Evolutionary conservation across 1,284 basidiomycete species (phyloP), one percentile per base, ranked within the genome.

Genomic region (Erythrobasidium hasegawianum): DNA sequence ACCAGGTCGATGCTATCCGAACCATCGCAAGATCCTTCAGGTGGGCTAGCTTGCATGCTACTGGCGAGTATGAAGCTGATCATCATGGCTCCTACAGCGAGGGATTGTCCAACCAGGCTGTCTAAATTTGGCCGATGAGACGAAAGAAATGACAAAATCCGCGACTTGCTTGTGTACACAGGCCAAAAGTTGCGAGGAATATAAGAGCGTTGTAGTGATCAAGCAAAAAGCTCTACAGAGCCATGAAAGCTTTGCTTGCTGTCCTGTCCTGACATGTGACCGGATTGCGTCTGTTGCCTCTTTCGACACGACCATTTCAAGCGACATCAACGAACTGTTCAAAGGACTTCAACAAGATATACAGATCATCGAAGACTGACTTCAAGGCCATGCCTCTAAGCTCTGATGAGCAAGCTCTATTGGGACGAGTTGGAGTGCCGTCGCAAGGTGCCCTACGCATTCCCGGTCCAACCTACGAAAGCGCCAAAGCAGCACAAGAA

Each of bases 401-500:
- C 22, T 18, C 26, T 16, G 56, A 57, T 11, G 62, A 65, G 27
- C 55, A 65, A 33, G 27, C 20, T 33, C 50, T 68, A 33, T 49
- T 65, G 26, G 67, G 67, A 47, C 20, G 53, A 29, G 61, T 68
- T 18, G 38, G 27, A 1, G n/a, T 58, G 40, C 67, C 67, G 5
- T 52, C 45, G 11, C 45, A 64, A 18, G 67, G 67, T 50, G 52
- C 55, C 20, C 59, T 69, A 2, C 50, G 45, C 33, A 8, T 67
- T 16, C 54, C 65, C 22, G 68, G 68, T 5, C 50, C 55, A 33
- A 57, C 65, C 2, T 33, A 59, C 50, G 68, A 67, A 29, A 47
- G 27, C 40, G 47, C 67, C 39, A 27, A 38, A 45, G 43, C 33
- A 50, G 14, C 33, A 16, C 54, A 59, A 50, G 27, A 39, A 29